These are phyloP conservation scores for Amanita molliuscula DNA, from an alignment of 768 basidiomycete species.

Conservation along the genomic window DNA sequence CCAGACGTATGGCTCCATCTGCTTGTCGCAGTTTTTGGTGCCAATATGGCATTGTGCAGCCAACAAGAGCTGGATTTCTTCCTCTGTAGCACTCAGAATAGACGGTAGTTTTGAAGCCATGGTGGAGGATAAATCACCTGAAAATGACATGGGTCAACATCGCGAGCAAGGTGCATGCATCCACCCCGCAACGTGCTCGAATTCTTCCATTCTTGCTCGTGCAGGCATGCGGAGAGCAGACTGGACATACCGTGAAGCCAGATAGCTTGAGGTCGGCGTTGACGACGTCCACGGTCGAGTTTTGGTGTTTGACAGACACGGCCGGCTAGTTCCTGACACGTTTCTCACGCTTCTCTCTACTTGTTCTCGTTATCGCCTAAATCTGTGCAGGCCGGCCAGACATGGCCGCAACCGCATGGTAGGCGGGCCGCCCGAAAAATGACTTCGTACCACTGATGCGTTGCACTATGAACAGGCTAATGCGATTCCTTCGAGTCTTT, in stretches of 20 bases:
- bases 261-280: constrained; percentile 29
- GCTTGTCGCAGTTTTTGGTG: constrained; percentile 99
- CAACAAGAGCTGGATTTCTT: constrained; percentile 92
- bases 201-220: constrained; percentile 22
- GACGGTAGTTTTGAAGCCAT: constrained; percentile 91
- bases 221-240: constrained; percentile 9
- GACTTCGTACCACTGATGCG: not conserved
- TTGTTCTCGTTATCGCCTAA: no score
- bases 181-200: constrained; percentile 28
- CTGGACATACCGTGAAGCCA: constrained; percentile 35
- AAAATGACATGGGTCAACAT: constrained; percentile 22
- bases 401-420: no score
- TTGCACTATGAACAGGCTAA: no score
- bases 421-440: no score
- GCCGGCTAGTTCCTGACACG: constrained; percentile 15
- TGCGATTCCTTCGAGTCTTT: not conserved
- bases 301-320: constrained; percentile 25
- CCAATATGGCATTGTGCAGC: constrained; percentile 96
- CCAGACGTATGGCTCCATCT: constrained; percentile 98
- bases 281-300: constrained; percentile 34
- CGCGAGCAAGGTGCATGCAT: constrained; percentile 23
- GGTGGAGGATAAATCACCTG: constrained; percentile 25
- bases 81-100: constrained; percentile 88
- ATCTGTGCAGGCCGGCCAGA: no score
- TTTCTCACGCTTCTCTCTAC: constrained; percentile 23